Conservation (phyloP, 2,329 filamentous ascomycete genomes). For the Tolypocladium ophioglossoides region DNA sequence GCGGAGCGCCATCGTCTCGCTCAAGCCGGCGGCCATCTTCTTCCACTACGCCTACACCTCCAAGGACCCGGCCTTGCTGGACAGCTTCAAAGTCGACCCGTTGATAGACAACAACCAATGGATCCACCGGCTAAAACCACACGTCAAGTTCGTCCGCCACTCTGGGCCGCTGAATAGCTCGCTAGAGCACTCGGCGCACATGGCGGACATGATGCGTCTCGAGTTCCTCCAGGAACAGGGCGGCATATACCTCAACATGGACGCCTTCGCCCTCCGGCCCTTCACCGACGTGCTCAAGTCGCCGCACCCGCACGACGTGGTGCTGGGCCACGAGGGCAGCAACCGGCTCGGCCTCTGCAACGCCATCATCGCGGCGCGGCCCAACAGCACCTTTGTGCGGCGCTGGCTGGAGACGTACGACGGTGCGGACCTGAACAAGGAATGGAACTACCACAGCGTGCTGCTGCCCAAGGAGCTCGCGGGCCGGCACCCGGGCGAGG, state of each 20-base stretch:
- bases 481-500: neutral
- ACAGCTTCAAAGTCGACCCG: neutral
- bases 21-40: conserved; percentile 1
- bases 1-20: conserved; percentile 7
- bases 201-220: conserved; percentile 5
- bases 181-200: neutral
- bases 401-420: conserved; percentile 5
- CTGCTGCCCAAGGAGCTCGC: conserved; percentile 5
- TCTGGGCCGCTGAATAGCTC: neutral
- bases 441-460: conserved; percentile 4
- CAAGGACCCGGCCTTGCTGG: neutral
- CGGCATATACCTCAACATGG: conserved; percentile 7
- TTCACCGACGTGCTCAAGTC: conserved; percentile 4
- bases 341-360: conserved; percentile 6
- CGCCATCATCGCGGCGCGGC: conserved; percentile 6
- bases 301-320: conserved; percentile 2
- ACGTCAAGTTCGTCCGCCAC: conserved; percentile 5
- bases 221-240: conserved; percentile 6
- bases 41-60: conserved; percentile 4
- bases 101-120: conserved; percentile 3
- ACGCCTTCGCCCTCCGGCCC: conserved; percentile 5
- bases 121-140: conserved; percentile 3
- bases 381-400: conserved; percentile 7
- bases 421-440: neutral
- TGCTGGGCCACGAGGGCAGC: conserved; percentile 7